Conservation (phyloP, 164 flowering plant species). For the Piper longum region DNA sequence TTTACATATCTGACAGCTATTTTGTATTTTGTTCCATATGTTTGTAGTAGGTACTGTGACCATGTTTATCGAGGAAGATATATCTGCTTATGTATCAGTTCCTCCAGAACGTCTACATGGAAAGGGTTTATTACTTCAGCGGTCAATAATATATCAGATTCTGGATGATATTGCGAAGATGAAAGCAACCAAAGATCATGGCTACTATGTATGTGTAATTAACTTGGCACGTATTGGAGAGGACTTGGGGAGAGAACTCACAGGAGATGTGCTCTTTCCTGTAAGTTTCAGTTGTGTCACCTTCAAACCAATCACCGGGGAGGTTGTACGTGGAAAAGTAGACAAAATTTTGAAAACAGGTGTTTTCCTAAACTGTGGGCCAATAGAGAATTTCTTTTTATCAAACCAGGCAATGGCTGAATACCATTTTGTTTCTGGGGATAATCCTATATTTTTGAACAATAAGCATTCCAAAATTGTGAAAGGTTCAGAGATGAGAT, state of each 20-base stretch:
- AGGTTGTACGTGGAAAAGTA: conserved; percentile 46
- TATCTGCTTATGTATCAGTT: conserved; percentile 14
- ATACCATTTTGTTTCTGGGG: conserved; percentile 46
- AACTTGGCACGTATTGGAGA: conserved; percentile 43
- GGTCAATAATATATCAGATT: conserved; percentile 33
- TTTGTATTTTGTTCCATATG: not conserved
- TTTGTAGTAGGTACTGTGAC: not conserved
- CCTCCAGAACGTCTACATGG: conserved; percentile 14
- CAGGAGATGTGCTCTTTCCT: too few relatives aligned
- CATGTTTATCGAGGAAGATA: conserved; percentile 18
- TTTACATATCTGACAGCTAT: too few relatives aligned
- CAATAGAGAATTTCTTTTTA: conserved; percentile 43
- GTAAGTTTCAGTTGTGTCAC: conserved; percentile 5
- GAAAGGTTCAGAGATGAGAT: conserved; percentile 26
- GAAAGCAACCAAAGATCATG: conserved; percentile 57
- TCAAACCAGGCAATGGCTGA: conserved; percentile 45
- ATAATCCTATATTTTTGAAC: conserved; percentile 47
- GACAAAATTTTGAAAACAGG: conserved; percentile 58
- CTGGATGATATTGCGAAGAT: conserved; percentile 40
- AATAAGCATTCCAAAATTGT: conserved; percentile 37
- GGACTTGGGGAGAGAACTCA: conserved; percentile 22
- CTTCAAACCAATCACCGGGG: conserved; percentile 60
- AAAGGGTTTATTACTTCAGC: conserved; percentile 31
- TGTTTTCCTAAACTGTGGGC: conserved; percentile 60
- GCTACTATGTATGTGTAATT: conserved; percentile 49